A percentile compares a stretch with the other conserved stretches of the same genome.
Evolutionary conservation across 2,329 filamentous ascomycete genomes (phyloP).

Genomic region (Ophiostoma pallidulum): DNA sequence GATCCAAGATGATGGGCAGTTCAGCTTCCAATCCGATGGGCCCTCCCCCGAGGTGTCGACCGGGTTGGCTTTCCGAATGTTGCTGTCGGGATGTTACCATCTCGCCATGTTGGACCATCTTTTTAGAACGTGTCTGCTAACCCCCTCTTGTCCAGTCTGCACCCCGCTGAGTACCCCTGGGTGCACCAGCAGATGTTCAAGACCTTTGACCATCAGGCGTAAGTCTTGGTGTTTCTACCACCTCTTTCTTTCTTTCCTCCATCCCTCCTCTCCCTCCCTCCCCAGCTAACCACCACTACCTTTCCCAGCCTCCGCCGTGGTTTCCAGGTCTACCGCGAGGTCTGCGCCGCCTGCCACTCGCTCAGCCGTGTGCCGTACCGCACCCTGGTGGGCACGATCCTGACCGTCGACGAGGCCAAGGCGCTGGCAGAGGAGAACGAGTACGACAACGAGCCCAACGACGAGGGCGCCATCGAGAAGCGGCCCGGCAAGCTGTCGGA

Average conservation of each 20-base stretch:
- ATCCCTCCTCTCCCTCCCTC: slow-evolving; percentile 37
- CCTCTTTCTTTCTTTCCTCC: slow-evolving; percentile 32
- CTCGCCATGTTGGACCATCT: no score
- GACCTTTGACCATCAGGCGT: slow-evolving; percentile 96
- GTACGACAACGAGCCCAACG: slow-evolving; percentile 96
- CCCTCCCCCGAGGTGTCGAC: no score
- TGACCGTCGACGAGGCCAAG: slow-evolving; percentile 98
- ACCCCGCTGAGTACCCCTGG: slow-evolving; percentile 89
- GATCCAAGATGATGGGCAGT: neutral
- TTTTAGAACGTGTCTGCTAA: neutral
- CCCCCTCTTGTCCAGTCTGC: slow-evolving; percentile 52
- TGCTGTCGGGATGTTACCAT: neutral
- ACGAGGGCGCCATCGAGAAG: slow-evolving; percentile 97
- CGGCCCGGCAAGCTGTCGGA: slow-evolving; percentile 97
- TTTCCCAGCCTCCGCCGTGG: slow-evolving; percentile 76
- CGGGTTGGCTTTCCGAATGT: no score
- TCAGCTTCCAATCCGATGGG: no score
- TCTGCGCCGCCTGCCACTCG: slow-evolving; percentile 96
- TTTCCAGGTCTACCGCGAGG: slow-evolving; percentile 98
- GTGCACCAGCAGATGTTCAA: slow-evolving; percentile 85
- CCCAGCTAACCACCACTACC: neutral
- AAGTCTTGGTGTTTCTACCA: slow-evolving; percentile 40
- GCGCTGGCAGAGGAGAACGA: slow-evolving; percentile 94
- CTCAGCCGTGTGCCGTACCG: slow-evolving; percentile 91
- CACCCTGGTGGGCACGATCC: slow-evolving; percentile 75